Base-by-base conservation (phyloP, 2,329 filamentous ascomycete species). In the Botrytis sinoallii region DNA sequence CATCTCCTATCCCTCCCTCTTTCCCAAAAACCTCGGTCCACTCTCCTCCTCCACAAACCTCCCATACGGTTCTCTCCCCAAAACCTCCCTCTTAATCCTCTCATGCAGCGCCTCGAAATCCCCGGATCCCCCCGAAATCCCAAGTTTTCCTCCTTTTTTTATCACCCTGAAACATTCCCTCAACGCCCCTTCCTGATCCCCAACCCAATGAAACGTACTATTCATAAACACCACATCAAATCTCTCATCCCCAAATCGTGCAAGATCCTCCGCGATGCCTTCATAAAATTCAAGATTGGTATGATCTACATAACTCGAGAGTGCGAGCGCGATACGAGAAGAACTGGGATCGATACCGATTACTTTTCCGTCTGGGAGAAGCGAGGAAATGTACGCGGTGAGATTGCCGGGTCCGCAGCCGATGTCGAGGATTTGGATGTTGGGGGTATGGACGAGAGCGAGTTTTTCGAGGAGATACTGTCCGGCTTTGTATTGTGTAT, bases 341-440 rank as follows among this genome's bases (percentile, higher is more conserved):
- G 38, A 55, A 32, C 71, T 75, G 3, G 75, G 73, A 70, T 75
- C 73, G 20, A 73, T 68, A 16, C 75, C 71, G 25, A 75, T 46
- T 5, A 75, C 63, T 55, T 12, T 70, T 52, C 71, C 71, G 7
- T 48, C 14, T 6, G 70, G 38, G 12, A 75, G 42, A 1, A 73
- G 46, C 12, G 66, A 42, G 14, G 71, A 61, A 3, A 75, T 63
- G 35, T 75, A 48, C 8, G 77, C 38, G 8, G 80, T 81, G 46
- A 82, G 75, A 44, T 81, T 80, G 9, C 81, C 81, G 0, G 81
- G 80, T 18, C 81, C 81, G 74, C 81, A 82, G 29, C 81, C 81
- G 44, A 82, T 78, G 63, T 83, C 81, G 16, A 82, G 79, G 52
- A 82, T 77, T 29, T 29, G 65, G 4, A 44, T 68, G 32, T 70